These are phyloP conservation scores for peach (Prunus persica) DNA, from an alignment of 306 rosid species.

Conservation along the genomic window Prunus_persica_NCBIv2 NC_034010.1:713501-714000, in stretches of 20 bases:
- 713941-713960: conserved; percentile 80
- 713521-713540: conserved; percentile 46
- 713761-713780: conserved; percentile 81
- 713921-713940: conserved; percentile 58
- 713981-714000: conserved; percentile 90
- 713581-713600: conserved; percentile 78
- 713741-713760: conserved; percentile 74
- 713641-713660: conserved; percentile 26
- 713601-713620: conserved; percentile 64
- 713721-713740: conserved; percentile 59
- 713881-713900: conserved; percentile 67
- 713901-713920: conserved; percentile 78
- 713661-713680: conserved; percentile 29
- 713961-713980: conserved; percentile 94
- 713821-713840: conserved; percentile 92
- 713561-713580: conserved; percentile 79
- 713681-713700: conserved; percentile 43
- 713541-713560: conserved; percentile 62
- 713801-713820: conserved; percentile 80
- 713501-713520: conserved; percentile 21
- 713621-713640: conserved; percentile 34
- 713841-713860: conserved; percentile 94
- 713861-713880: conserved; percentile 94
- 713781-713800: conserved; percentile 82
- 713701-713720: conserved; percentile 44